Evolutionary conservation across 257 asterid genomes (phyloP).

Genomic region (Craterostigma plantagineum): DNA sequence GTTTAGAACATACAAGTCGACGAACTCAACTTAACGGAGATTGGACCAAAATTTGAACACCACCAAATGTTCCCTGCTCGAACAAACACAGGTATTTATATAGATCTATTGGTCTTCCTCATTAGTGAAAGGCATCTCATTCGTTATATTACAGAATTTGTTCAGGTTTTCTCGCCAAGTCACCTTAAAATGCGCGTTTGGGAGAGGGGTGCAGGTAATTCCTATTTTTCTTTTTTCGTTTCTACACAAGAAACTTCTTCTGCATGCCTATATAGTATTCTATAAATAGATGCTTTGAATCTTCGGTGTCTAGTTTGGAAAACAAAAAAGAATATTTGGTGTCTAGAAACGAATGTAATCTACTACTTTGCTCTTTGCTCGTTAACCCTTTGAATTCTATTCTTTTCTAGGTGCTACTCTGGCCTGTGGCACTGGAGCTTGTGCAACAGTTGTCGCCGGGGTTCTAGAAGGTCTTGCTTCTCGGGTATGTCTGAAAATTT

Average conservation of each 20-base stretch:
- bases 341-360: neutral
- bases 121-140: neutral
- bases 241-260: no score
- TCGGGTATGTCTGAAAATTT: constrained; percentile 62
- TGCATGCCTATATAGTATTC: no score
- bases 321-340: neutral
- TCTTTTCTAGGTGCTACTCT: constrained; percentile 68
- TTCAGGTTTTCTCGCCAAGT: constrained; percentile 56
- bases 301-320: no score
- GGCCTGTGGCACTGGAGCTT: constrained; percentile 97
- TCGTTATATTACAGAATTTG: constrained; percentile 52
- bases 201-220: constrained; percentile 96
- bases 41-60: constrained; percentile 83
- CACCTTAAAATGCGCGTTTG: constrained; percentile 97
- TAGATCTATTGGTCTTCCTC: no score
- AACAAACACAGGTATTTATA: constrained; percentile 65
- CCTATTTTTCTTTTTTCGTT: constrained; percentile 8
- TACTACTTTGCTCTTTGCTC: neutral
- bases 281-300: no score
- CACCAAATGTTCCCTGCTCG: constrained; percentile 76
- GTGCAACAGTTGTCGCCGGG: constrained; percentile 85
- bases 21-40: constrained; percentile 50
- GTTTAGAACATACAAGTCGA: constrained; percentile 60
- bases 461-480: constrained; percentile 77
- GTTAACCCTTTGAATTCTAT: constrained; percentile 1